phyloP scores from a whole-genome alignment of 345 rosid genomes.

The Eucalyptus curtisii region DNA sequence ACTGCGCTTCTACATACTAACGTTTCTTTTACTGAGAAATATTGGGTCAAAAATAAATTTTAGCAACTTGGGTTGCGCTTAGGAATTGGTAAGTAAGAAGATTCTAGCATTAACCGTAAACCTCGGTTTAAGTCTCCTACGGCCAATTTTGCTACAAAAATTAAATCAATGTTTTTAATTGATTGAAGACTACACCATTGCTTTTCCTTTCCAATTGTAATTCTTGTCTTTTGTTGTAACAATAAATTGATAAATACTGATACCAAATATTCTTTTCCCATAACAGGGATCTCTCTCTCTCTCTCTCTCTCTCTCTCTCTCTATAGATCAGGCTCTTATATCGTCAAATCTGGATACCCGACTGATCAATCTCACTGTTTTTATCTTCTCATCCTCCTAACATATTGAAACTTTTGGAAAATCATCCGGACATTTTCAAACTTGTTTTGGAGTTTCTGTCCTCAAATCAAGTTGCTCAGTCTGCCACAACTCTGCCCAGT shows the following conservation, averaged over 20 bases:
- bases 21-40: neutral
- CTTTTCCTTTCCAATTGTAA: neutral
- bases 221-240: neutral
- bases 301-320: too few species aligned
- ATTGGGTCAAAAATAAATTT: neutral
- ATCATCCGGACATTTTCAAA: neutral
- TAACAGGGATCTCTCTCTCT: neutral
- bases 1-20: neutral
- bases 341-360: neutral
- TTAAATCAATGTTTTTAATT: neutral
- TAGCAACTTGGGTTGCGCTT: slow-evolving; percentile 17
- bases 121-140: neutral
- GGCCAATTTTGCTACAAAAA: neutral
- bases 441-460: neutral
- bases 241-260: too few species aligned
- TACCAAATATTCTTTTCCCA: neutral
- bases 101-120: neutral
- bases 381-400: neutral
- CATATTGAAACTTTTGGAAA: neutral
- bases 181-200: neutral
- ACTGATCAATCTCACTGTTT: neutral
- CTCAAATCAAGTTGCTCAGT: neutral
- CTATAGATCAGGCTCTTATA: neutral
- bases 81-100: neutral
- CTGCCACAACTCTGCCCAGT: neutral